phyloP scores from a whole-genome alignment of 305 asterid species.

The Plantago rigida region DNA sequence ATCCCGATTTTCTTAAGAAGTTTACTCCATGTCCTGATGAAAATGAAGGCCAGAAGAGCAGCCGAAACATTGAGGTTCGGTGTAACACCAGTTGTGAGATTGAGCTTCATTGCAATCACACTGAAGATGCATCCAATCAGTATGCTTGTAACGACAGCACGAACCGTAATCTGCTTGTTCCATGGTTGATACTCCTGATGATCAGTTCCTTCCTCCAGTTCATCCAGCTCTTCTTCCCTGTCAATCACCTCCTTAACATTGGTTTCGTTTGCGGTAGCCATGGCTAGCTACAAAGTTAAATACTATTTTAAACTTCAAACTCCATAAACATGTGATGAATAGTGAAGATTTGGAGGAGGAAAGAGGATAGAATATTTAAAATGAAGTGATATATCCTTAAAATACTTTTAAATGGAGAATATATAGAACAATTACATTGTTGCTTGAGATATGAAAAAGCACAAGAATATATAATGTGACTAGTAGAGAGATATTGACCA shows the following conservation, averaged over 20 bases:
- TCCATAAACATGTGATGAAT: no score
- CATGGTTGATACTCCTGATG: conserved; percentile 38
- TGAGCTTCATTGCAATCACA: conserved; percentile 54
- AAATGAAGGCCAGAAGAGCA: conserved; percentile 51
- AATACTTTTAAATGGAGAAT: background rate
- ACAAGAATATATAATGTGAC: background rate
- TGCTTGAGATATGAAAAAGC: conserved; percentile 1
- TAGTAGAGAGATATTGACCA: no score
- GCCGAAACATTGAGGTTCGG: conserved; percentile 64
- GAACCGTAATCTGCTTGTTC: conserved; percentile 41
- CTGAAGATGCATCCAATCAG: conserved; percentile 49
- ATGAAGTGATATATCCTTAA: no score
- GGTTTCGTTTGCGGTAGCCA: conserved; percentile 21
- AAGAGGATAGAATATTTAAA: background rate
- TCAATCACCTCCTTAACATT: conserved; percentile 14
- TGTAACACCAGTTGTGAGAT: conserved; percentile 55
- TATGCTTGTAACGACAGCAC: conserved; percentile 44
- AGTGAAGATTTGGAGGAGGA: background rate
- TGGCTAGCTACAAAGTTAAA: background rate
- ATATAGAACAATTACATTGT: background rate
- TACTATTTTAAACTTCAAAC: background rate
- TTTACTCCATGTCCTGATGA: conserved; percentile 46
- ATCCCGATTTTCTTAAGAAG: conserved; percentile 33
- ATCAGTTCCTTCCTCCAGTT: conserved; percentile 11
- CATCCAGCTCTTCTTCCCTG: conserved; percentile 15